Percentiles rank a stretch among this genome's conserved stretches.
These are phyloP conservation scores for Naegleria lovaniensis DNA, from an alignment of 208 protist species.

Conservation along the genomic window DNA sequence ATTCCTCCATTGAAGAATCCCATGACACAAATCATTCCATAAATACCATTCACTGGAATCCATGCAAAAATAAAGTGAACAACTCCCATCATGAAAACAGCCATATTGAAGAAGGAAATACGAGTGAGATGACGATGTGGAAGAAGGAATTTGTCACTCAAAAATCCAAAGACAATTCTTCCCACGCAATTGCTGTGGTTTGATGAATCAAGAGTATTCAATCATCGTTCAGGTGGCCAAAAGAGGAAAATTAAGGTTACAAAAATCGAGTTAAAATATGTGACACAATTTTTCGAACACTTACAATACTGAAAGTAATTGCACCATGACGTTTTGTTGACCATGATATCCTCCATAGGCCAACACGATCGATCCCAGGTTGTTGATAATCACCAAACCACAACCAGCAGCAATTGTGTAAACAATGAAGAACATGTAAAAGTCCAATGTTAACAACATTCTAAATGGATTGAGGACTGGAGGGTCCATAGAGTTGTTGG, in stretches of 20 bases:
- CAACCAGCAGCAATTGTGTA: background rate
- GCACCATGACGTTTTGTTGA: background rate
- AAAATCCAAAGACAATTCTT: background rate
- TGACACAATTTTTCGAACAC: background rate
- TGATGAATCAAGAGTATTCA: too few relatives aligned
- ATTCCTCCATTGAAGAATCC: background rate
- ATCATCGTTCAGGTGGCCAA: too few relatives aligned
- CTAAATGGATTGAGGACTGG: background rate
- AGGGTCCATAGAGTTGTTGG: background rate
- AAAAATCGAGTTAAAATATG: too few relatives aligned
- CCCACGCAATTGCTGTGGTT: background rate
- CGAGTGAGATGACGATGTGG: background rate
- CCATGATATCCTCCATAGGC: background rate
- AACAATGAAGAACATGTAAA: background rate
- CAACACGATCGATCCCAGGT: background rate
- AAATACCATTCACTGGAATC: background rate
- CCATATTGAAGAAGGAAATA: background rate
- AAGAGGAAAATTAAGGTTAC: too few relatives aligned
- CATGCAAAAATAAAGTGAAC: background rate
- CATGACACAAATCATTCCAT: background rate
- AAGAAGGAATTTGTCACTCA: background rate
- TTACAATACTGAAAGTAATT: background rate
- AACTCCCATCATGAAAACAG: background rate
- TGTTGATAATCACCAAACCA: slow-evolving; percentile 10
- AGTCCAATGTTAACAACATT: slow-evolving; percentile 16